Conservation (phyloP, 108 stramenopile species). For the Cyclotella choctawhatcheeana region DNA sequence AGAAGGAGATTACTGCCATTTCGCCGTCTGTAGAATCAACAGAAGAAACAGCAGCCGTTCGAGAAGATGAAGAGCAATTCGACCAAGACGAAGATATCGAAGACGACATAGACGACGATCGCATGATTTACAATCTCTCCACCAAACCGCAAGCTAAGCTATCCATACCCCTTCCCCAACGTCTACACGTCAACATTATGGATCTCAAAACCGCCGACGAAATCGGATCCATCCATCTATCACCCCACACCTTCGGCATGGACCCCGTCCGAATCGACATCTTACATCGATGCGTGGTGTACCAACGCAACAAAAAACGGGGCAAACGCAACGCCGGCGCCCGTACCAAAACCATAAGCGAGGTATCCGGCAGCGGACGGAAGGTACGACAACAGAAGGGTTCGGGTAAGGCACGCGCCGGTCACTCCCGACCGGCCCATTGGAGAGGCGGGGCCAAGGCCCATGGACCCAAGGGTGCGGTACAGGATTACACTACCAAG, state of each 20-base stretch:
- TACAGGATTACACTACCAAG: constrained; percentile 85
- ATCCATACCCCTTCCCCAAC: constrained; percentile 78
- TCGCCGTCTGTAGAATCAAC: no score
- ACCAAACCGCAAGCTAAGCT: constrained; percentile 23
- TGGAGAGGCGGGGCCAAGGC: constrained; percentile 95
- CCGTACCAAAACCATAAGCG: constrained; percentile 76
- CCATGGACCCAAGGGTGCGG: constrained; percentile 86
- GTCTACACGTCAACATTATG: constrained; percentile 64
- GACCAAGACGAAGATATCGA: constrained; percentile 16
- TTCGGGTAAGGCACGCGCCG: constrained; percentile 80
- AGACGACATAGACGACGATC: constrained; percentile 44
- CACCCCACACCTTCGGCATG: constrained; percentile 65
- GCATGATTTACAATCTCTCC: constrained; percentile 38
- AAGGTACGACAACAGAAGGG: constrained; percentile 92
- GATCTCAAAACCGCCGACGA: constrained; percentile 29
- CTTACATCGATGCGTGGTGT: constrained; percentile 74
- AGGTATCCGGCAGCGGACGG: constrained; percentile 82
- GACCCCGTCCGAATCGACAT: constrained; percentile 82
- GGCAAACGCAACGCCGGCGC: constrained; percentile 77
- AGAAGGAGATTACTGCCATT: no score
- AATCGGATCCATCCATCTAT: constrained; percentile 71
- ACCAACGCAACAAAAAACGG: constrained; percentile 83
- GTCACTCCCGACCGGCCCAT: constrained; percentile 89
- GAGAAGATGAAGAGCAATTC: neutral
- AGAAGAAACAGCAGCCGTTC: neutral